phyloP scores from a whole-genome alignment of 768 basidiomycete species.

The Rhizopogon vesiculosus region DNA sequence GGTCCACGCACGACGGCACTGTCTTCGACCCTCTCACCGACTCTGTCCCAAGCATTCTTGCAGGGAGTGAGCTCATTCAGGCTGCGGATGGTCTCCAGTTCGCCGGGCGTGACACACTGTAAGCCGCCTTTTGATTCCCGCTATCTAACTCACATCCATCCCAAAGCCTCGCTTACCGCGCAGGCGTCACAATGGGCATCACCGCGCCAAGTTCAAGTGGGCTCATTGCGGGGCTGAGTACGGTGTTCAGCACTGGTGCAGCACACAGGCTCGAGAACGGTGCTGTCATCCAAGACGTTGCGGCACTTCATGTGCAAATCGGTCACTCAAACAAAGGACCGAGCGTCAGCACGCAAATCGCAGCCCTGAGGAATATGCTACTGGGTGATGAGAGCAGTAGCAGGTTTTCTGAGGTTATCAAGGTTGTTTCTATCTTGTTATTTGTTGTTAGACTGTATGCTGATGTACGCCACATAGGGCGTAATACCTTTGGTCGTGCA shows the following conservation, averaged over 20 bases:
- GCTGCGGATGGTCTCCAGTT: conserved; percentile 77
- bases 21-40: conserved; percentile 39
- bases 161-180: conserved; percentile 60
- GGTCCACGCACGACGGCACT: conserved; percentile 52
- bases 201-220: conserved; percentile 48
- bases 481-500: conserved; percentile 71
- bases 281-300: conserved; percentile 56
- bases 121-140: conserved; percentile 9
- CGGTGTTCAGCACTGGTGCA: conserved; percentile 52
- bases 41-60: conserved; percentile 30
- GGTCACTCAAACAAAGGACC: conserved; percentile 35
- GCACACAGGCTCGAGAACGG: conserved; percentile 50
- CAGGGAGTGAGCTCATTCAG: conserved; percentile 37
- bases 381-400: conserved; percentile 24
- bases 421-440: conserved; percentile 27
- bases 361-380: conserved; percentile 62
- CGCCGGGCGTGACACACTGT: conserved; percentile 55
- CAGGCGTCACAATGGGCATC: conserved; percentile 61
- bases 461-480: conserved; percentile 38
- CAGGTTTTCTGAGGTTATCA: conserved; percentile 37
- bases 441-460: neutral
- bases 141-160: conserved; percentile 13
- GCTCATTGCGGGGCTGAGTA: conserved; percentile 54
- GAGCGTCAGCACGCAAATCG: conserved; percentile 81
- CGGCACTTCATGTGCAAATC: conserved; percentile 60